Conservation (phyloP, 108 stramenopile genomes). For the Ochromonas danica region DNA sequence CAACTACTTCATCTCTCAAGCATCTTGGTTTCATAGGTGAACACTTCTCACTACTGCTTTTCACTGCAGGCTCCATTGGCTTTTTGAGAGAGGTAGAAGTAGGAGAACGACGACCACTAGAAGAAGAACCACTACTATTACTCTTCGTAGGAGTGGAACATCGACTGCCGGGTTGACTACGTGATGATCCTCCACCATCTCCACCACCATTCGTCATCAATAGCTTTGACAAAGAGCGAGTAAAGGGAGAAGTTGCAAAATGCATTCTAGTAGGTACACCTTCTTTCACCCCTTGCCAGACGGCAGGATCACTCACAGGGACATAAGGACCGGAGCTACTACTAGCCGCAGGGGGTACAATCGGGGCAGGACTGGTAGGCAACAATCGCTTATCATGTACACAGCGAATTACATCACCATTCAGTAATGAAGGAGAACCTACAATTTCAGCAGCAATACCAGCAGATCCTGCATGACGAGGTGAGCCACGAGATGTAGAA, state of each 20-base stretch:
- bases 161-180: background rate
- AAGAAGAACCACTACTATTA: background rate
- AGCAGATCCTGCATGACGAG: background rate
- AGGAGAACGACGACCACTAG: too few relatives aligned
- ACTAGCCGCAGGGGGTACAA: background rate
- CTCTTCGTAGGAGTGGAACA: background rate
- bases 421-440: background rate
- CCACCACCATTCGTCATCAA: background rate
- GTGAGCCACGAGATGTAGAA: background rate
- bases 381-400: background rate
- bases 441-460: background rate
- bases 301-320: background rate
- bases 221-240: background rate
- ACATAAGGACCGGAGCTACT: background rate
- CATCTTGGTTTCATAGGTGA: background rate
- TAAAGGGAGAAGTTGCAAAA: background rate
- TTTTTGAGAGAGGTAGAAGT: background rate
- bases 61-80: background rate
- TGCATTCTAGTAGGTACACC: background rate
- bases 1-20: background rate
- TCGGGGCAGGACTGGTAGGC: background rate
- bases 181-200: background rate
- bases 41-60: background rate
- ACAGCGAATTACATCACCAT: background rate
- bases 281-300: background rate